Conservation (phyloP, 2,329 filamentous ascomycete species). For the Ambrosiella cleistominuta region DNA sequence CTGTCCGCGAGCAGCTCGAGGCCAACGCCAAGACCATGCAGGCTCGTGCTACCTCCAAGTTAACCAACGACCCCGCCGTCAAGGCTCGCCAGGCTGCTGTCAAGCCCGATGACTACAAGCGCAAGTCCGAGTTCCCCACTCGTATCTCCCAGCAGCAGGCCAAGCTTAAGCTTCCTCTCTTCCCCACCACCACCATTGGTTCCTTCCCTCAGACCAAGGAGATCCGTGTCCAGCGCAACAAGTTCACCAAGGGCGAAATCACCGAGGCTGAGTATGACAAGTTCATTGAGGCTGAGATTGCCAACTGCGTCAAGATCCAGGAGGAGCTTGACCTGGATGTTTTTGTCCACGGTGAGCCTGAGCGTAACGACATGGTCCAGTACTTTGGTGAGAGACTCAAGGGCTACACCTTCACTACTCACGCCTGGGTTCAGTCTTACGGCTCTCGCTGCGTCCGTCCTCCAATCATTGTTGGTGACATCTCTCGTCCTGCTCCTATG, state of each 20-base stretch:
- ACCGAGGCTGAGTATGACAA: conserved; percentile 82
- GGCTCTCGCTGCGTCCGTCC: conserved; percentile 96
- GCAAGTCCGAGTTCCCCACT: conserved; percentile 71
- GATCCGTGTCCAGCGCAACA: conserved; percentile 91
- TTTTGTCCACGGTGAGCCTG: conserved; percentile 94
- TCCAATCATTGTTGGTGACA: conserved; percentile 95
- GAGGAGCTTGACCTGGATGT: conserved; percentile 96
- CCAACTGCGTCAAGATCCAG: conserved; percentile 88
- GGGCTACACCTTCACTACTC: conserved; percentile 96
- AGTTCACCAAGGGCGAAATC: conserved; percentile 98
- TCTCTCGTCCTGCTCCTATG: conserved; percentile 93
- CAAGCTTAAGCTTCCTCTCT: conserved; percentile 82
- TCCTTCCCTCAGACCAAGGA: conserved; percentile 99
- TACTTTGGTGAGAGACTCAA: conserved; percentile 97
- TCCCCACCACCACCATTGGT: conserved; percentile 98
- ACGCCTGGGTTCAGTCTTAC: conserved; percentile 97
- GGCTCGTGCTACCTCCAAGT: conserved; percentile 75
- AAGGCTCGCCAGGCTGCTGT: conserved; percentile 92
- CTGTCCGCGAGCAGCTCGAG: conserved; percentile 77
- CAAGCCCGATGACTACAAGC: conserved; percentile 70
- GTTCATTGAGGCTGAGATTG: conserved; percentile 98
- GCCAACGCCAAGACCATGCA: conserved; percentile 92
- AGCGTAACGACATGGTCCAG: conserved; percentile 99
- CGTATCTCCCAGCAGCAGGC: conserved; percentile 81
- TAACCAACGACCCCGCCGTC: conserved; percentile 93